Evolutionary conservation across 345 rosid genomes (phyloP).

Genomic region (Eucalyptus caleyi): DNA sequence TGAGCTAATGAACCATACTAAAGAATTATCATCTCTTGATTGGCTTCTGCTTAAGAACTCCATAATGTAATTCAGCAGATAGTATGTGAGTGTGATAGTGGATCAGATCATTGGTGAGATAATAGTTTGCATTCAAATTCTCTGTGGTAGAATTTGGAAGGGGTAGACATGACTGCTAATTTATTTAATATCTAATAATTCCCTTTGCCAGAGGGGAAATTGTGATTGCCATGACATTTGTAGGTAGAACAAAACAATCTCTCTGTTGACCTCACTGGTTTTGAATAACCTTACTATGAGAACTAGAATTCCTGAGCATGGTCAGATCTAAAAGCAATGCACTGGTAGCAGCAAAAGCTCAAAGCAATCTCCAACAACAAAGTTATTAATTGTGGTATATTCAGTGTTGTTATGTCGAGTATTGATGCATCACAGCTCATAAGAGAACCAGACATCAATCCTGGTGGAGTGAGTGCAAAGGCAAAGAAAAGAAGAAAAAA

Average conservation of each 20-base stretch:
- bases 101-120: neutral
- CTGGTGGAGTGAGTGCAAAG: neutral
- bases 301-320: neutral
- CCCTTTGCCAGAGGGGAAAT: neutral
- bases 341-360: neutral
- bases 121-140: neutral
- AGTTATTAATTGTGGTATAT: neutral
- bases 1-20: neutral
- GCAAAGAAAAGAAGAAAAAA: neutral
- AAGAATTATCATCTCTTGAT: neutral
- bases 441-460: neutral
- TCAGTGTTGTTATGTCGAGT: neutral
- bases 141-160: neutral
- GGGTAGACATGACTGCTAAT: neutral
- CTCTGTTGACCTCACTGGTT: neutral
- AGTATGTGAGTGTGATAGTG: neutral
- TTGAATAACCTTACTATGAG: neutral
- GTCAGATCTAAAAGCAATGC: neutral
- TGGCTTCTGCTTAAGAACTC: neutral
- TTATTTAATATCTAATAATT: neutral
- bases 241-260: neutral
- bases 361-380: neutral
- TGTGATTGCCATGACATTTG: neutral
- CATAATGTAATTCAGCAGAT: neutral
- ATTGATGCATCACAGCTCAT: neutral